Evolutionary conservation across 208 protist genomes (phyloP).

Genomic region (Vickermania spadyakhi): DNA sequence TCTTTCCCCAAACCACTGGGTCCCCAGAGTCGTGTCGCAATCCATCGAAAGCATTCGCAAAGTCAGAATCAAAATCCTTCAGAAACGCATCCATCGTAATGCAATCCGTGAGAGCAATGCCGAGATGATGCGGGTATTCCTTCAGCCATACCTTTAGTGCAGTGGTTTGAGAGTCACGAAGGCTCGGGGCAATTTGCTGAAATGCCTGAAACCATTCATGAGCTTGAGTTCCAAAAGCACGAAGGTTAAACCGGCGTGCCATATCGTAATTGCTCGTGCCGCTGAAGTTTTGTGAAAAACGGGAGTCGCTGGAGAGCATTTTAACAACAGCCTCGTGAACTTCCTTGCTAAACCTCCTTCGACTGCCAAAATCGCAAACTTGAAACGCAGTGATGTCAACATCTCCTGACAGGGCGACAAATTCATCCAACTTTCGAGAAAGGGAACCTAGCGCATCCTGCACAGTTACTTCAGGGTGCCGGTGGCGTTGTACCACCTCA

Average conservation of each 20-base stretch:
- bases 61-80: conserved; percentile 46
- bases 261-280: conserved; percentile 86
- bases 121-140: conserved; percentile 76
- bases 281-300: conserved; percentile 42
- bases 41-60: conserved; percentile 53
- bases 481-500: conserved; percentile 55
- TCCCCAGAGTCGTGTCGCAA: conserved; percentile 81
- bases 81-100: conserved; percentile 88
- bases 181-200: conserved; percentile 64
- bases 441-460: conserved; percentile 42
- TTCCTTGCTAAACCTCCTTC: conserved; percentile 68
- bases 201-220: conserved; percentile 90
- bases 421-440: conserved; percentile 34
- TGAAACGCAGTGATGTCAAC: conserved; percentile 42
- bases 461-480: conserved; percentile 31
- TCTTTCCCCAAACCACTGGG: conserved; percentile 60
- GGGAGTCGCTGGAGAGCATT: conserved; percentile 29
- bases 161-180: conserved; percentile 58
- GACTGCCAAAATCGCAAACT: conserved; percentile 75
- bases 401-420: conserved; percentile 35
- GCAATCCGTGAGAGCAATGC: conserved; percentile 84
- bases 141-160: conserved; percentile 66
- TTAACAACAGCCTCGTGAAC: conserved; percentile 73
- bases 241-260: conserved; percentile 45
- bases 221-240: conserved; percentile 71